Base-by-base conservation (phyloP, 169 alveolate species). In the Plasmodium vivax region DNA sequence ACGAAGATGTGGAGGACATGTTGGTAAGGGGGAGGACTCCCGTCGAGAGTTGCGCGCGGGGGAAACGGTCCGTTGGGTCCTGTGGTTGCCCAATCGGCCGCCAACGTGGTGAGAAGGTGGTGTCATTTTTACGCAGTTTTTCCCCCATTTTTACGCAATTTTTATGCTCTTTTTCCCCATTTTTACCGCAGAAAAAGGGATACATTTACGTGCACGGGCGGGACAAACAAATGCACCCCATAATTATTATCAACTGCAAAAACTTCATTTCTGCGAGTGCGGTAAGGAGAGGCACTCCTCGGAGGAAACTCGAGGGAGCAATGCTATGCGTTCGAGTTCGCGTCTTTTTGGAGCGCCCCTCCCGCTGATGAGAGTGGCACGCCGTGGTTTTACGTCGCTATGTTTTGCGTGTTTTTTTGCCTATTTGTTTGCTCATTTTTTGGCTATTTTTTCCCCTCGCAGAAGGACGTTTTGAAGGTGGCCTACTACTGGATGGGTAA, bases 211-310 rank as follows among this genome's bases (percentile, higher is more conserved):
- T 96, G 58, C 97, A 95, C 68, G 97, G 97, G 38, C 71, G 97
- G 56, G 97, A 96, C 83, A 94, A 92, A 72, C 93, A 94, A 27
- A 95, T 95, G 97, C 95, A 96, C 58, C 97, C 97, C 3, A 85
- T 96, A 10, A 92, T 96, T n/a, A 90, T 96, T 19, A 85, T 96
- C 19, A 93, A 85, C 38, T 85, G 93, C 54, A 85, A 85, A 85
- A 74, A 56, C 43, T 68, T 85, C 41, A 85, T 85, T 8, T 23
- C 93, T 19, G 74, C 85, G 6, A 75, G 38, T 43, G 14, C 93
- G 51, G 93, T 73, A 85, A 85, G 62, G 30, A 71, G 3, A 62
- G 19, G 47, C 23, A 68, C 14, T 0, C 7, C 23, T 2, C 12
- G 14, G 23, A 19, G 12, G n/a, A 41, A 9, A 10, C 9, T 43